phyloP scores from a whole-genome alignment of 306 rosid species.

The Dalbergia cultrata region DNA sequence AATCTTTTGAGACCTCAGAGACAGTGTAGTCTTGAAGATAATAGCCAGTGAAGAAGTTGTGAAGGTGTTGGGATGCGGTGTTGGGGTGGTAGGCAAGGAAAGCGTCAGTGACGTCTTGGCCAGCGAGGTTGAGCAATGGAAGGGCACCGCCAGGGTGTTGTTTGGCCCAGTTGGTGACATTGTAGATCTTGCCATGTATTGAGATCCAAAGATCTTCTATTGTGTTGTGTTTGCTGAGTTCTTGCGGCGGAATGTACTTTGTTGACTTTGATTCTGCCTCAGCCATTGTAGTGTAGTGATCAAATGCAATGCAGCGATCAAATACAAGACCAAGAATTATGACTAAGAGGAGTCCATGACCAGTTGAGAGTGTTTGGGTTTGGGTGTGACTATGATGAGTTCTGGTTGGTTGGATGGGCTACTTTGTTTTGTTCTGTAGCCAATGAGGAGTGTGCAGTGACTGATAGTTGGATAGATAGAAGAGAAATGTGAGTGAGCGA shows the following conservation, averaged over 20 bases:
- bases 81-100: conserved; percentile 69
- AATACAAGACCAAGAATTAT: neutral
- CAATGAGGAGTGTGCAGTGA: neutral
- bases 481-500: neutral
- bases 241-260: conserved; percentile 2
- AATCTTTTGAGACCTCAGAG: conserved; percentile 68
- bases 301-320: neutral
- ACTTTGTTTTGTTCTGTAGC: neutral
- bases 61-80: conserved; percentile 61
- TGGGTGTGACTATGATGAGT: neutral
- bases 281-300: neutral
- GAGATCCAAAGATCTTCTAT: conserved; percentile 68
- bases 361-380: neutral
- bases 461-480: neutral
- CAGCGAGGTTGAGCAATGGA: conserved; percentile 63
- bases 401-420: too few relatives aligned
- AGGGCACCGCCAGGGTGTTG: conserved; percentile 70
- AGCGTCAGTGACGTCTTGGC: conserved; percentile 73
- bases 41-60: conserved; percentile 61
- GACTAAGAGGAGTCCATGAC: neutral
- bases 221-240: conserved; percentile 30
- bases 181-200: conserved; percentile 67
- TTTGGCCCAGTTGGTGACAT: conserved; percentile 61
- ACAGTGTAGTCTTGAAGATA: conserved; percentile 60
- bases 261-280: neutral